Percentiles rank a stretch among this genome's conserved stretches.
Evolutionary conservation across 2,329 filamentous ascomycete genomes (phyloP).

Genomic region (Cladosporium halotolerans): DNA sequence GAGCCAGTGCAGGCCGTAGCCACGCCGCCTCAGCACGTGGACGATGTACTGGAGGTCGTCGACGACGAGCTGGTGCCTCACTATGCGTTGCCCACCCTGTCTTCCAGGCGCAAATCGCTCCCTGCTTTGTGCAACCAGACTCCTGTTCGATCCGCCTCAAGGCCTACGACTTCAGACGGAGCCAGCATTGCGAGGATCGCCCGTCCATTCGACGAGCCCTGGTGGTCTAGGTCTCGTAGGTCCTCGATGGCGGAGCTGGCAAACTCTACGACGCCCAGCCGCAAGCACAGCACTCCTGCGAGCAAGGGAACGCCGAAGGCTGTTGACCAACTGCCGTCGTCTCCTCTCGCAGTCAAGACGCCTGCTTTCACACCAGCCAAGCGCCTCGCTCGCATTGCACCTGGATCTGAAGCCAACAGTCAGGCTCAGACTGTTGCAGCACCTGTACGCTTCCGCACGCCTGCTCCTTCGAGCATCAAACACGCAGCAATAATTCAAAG

Average conservation of each 20-base stretch:
- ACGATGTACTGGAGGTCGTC: conserved; percentile 11
- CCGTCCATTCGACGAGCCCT: conserved; percentile 18
- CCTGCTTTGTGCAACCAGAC: conserved; percentile 20
- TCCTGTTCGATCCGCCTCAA: conserved; percentile 9
- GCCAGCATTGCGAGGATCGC: conserved; percentile 20
- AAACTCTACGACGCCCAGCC: background rate
- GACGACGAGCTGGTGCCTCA: conserved; percentile 17
- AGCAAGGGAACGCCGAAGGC: background rate
- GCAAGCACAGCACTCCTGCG: background rate
- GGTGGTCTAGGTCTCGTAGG: conserved; percentile 14
- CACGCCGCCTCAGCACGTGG: background rate
- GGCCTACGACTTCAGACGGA: conserved; percentile 28
- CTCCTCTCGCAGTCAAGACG: background rate
- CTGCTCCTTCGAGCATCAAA: background rate
- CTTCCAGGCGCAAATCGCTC: conserved; percentile 29
- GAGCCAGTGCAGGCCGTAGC: background rate
- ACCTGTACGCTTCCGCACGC: conserved; percentile 14
- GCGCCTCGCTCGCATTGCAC: conserved; percentile 15
- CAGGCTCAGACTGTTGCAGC: conserved; percentile 11
- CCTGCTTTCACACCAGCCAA: conserved; percentile 3
- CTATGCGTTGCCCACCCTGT: conserved; percentile 28
- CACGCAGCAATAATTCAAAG: background rate
- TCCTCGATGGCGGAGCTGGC: background rate
- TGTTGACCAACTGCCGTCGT: background rate
- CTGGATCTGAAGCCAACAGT: conserved; percentile 12